phyloP scores from a whole-genome alignment of 2,329 filamentous ascomycete genomes.

The Aspergillus sp. region DNA sequence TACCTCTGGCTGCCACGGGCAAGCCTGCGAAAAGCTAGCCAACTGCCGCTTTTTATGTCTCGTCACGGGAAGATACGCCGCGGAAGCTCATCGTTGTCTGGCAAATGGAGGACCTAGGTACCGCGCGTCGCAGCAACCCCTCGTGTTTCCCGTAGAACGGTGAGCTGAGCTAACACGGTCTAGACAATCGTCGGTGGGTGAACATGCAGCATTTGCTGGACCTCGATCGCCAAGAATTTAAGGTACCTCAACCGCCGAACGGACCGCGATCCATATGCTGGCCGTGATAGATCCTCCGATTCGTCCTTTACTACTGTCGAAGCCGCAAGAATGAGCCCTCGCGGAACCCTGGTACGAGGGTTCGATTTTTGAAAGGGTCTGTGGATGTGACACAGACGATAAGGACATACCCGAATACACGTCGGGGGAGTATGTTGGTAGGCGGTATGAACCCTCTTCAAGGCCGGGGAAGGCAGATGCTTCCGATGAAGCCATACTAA shows the following conservation, averaged over 20 bases:
- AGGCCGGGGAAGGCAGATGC: background rate
- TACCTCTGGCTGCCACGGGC: too few species aligned
- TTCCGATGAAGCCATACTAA: background rate
- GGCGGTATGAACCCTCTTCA: background rate
- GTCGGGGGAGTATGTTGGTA: conserved; percentile 1
- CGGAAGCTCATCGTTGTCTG: background rate
- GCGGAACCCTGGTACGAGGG: background rate
- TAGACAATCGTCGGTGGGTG: background rate
- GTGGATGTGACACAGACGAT: background rate
- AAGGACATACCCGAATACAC: background rate
- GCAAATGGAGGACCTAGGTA: background rate
- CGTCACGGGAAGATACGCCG: background rate
- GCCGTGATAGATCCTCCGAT: background rate
- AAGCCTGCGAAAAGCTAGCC: background rate
- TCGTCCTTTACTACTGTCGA: background rate
- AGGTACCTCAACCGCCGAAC: background rate
- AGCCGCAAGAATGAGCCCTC: too few species aligned
- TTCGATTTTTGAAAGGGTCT: background rate
- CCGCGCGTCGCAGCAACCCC: background rate
- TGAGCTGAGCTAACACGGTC: background rate
- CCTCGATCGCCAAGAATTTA: background rate
- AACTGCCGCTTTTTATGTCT: background rate
- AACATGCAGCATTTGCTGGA: background rate
- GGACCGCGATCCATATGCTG: background rate
- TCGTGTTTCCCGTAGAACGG: background rate